phyloP scores from a whole-genome alignment of 2,329 filamentous ascomycete genomes.

The Alternaria metachromatica region DNA sequence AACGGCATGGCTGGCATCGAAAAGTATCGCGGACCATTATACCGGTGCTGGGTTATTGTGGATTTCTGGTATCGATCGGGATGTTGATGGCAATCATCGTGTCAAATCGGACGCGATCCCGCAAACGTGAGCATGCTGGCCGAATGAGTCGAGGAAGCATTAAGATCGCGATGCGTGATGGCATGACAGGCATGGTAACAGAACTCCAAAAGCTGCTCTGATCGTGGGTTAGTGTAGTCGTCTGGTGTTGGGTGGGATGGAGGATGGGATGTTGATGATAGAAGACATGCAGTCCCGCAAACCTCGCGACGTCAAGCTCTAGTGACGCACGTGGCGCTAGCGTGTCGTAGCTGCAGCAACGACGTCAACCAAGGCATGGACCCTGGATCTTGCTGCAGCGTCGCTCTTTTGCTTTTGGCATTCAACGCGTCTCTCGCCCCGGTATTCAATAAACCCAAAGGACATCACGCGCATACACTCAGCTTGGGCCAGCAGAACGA shows the following conservation, averaged over 20 bases:
- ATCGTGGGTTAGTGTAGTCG: background rate
- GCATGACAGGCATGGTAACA: background rate
- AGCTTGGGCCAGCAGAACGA: background rate
- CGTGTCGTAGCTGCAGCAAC: conserved; percentile 17
- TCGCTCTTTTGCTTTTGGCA: background rate
- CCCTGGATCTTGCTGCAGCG: background rate
- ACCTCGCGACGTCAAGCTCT: background rate
- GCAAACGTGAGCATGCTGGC: background rate
- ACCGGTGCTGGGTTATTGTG: too few species aligned
- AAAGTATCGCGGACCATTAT: too few species aligned
- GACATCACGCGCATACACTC: background rate
- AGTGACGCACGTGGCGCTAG: conserved; percentile 24
- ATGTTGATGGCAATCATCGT: too few species aligned
- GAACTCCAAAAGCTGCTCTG: background rate
- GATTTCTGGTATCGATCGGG: too few species aligned
- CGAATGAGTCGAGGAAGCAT: background rate
- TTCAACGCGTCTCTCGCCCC: background rate
- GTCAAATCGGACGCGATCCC: too few species aligned
- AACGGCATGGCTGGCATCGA: too few species aligned
- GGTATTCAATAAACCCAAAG: background rate
- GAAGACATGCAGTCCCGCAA: conserved; percentile 4
- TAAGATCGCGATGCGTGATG: background rate
- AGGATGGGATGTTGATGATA: background rate
- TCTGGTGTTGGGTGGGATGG: background rate
- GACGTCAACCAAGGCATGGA: conserved; percentile 15